Conservation (phyloP, 2,329 filamentous ascomycete species). For the Fusarium nodosum region DNA sequence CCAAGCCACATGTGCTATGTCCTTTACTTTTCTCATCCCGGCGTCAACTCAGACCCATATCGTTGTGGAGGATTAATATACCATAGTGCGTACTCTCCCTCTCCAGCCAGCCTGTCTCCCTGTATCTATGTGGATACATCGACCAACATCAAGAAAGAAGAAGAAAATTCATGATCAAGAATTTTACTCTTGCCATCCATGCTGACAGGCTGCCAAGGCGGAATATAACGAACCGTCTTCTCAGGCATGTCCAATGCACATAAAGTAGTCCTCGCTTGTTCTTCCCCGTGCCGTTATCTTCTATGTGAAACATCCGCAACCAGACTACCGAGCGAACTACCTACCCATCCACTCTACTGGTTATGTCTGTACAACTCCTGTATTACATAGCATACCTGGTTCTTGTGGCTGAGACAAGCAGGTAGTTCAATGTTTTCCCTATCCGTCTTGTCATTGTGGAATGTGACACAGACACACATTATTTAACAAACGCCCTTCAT, state of each 20-base stretch:
- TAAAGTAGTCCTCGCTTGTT: background rate
- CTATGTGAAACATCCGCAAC: background rate
- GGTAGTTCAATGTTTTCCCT: constrained; percentile 1
- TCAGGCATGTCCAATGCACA: background rate
- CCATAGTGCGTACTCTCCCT: constrained; percentile 12
- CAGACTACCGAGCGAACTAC: background rate
- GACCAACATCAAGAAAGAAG: constrained; percentile 6
- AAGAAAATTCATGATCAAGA: constrained; percentile 13
- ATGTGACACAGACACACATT: constrained; percentile 1
- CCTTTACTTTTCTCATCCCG: background rate
- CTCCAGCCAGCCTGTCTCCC: constrained; percentile 15
- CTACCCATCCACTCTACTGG: background rate
- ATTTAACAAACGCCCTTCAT: constrained; percentile 1
- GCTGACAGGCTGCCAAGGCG: constrained; percentile 10
- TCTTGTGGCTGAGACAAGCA: constrained; percentile 8
- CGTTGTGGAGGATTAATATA: constrained; percentile 6
- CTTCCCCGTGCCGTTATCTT: constrained; percentile 1
- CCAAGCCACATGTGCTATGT: constrained; percentile 13
- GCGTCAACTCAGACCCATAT: constrained; percentile 7
- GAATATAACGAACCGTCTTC: constrained; percentile 1
- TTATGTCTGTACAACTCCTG: constrained; percentile 7
- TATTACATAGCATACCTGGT: constrained; percentile 1
- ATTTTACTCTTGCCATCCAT: background rate
- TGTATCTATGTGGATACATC: constrained; percentile 15
- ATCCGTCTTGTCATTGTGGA: constrained; percentile 5